Base-by-base conservation (phyloP, 23 red algal genomes). In the Pyropia yezoensis region DNA sequence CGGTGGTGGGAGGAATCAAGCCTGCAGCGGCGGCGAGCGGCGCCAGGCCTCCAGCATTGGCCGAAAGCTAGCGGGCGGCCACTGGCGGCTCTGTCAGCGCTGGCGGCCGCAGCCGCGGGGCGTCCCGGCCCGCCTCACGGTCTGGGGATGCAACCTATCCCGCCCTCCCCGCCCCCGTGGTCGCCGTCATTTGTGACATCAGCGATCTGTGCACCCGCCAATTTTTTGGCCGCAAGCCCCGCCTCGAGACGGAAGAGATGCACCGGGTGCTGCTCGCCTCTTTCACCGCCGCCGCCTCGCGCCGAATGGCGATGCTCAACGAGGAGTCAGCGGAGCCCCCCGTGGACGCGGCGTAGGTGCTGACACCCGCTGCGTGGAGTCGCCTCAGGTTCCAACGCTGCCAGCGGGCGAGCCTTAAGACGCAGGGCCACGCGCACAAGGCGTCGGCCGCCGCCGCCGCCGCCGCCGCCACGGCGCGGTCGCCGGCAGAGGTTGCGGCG, bases 191-290 rank as follows among this genome's bases (percentile, higher is more conserved):
- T 67, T 15, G 50, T 19, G 33, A 73, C 29, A 33, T 66, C 49
- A 27, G 23, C 62, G 49, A 61, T 55, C 67, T 84, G 18, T 75
- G 79, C 49, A 39, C 58, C 39, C 49, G 61, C 19, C 61, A 84
- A 13, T 84, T 84, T 27, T 57, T 9, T 15, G 67, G 75, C 34
- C 73, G 75, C 49, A 84, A 84, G 62, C 69, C 69, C n/a, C 49
- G 56, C 16, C 25, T 84, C 23, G 57, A 74, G 49, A 71, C 73
- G 39, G 61, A 69, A 4, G 21, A 33, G 30, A 59, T 84, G 47
- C 79, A 84, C 27, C 55, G 65, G 2, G 69, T 59, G 26, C 59
- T 84, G 33, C 49, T 61, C 39, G 18, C 50, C 18, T 50, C 75
- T 15, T 56, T 84, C 29, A 61, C 61, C 9, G 58, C 63, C 24